A percentile compares a stretch with the other conserved stretches of the same genome.
phyloP scores from a whole-genome alignment of 73 alveolate species.

The Loxodes magnus region DNA sequence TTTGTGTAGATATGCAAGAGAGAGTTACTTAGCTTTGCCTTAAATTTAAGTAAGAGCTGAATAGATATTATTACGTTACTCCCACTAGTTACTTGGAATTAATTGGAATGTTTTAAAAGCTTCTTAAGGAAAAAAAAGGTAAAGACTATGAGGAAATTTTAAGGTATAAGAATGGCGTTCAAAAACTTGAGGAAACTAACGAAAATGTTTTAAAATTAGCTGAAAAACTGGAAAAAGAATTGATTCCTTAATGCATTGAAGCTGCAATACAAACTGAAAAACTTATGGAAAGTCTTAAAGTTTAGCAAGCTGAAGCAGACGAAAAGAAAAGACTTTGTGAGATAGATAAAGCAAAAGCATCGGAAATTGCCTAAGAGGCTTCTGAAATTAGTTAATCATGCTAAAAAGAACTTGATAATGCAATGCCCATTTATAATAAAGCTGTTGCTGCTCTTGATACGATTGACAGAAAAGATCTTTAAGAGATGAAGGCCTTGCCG shows the following conservation, averaged over 20 bases:
- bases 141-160: constrained; percentile 31
- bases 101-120: constrained; percentile 57
- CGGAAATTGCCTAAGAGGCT: constrained; percentile 32
- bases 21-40: constrained; percentile 54
- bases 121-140: constrained; percentile 65
- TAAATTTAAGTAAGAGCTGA: constrained; percentile 52
- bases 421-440: constrained; percentile 32
- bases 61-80: constrained; percentile 78
- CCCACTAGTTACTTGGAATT: constrained; percentile 83
- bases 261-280: constrained; percentile 57
- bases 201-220: constrained; percentile 44
- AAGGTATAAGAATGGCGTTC: constrained; percentile 51
- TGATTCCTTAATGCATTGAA: constrained; percentile 66
- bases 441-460: constrained; percentile 29
- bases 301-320: constrained; percentile 54
- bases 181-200: constrained; percentile 59
- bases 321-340: constrained; percentile 23
- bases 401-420: constrained; percentile 31
- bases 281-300: constrained; percentile 66
- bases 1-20: constrained; percentile 86
- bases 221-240: constrained; percentile 49
- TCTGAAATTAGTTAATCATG: constrained; percentile 25
- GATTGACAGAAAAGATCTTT: constrained; percentile 31
- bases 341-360: constrained; percentile 36
- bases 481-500: constrained; percentile 27